A percentile compares a stretch with the other conserved stretches of the same genome.
These are phyloP conservation scores for Botryotinia globosa DNA, from an alignment of 2,329 filamentous ascomycete genomes.

Conservation along the genomic window DNA sequence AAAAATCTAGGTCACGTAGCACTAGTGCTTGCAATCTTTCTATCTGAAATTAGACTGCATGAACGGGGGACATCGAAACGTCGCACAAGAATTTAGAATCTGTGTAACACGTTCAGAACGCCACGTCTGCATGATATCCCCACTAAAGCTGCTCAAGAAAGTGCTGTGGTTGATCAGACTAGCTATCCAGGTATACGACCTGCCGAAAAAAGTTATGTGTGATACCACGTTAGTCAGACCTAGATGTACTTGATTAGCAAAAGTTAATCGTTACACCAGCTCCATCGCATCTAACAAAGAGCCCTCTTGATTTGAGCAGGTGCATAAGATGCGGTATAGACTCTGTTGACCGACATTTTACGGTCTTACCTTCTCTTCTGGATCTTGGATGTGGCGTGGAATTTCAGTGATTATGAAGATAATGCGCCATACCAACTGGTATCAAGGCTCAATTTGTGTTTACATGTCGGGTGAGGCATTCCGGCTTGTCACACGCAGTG, in stretches of 20 bases:
- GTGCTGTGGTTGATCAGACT: neutral
- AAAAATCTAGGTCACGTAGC: slow-evolving; percentile 1
- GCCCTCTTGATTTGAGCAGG: slow-evolving; percentile 7
- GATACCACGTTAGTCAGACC: neutral
- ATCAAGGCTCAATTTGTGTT: neutral
- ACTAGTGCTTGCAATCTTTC: neutral
- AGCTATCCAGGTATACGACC: neutral
- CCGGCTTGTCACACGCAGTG: neutral
- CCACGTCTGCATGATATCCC: neutral
- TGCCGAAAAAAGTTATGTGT: neutral
- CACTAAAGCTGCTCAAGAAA: neutral
- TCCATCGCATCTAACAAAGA: neutral
- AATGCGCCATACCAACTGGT: neutral
- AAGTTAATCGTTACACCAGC: neutral
- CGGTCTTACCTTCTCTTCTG: neutral
- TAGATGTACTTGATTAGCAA: neutral
- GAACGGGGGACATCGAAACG: neutral
- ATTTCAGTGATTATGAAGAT: neutral
- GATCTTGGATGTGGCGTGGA: neutral
- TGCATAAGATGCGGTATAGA: slow-evolving; percentile 7
- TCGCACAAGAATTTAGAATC: neutral
- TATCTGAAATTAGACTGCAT: slow-evolving; percentile 4
- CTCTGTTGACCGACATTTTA: neutral
- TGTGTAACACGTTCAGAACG: neutral
- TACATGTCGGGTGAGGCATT: slow-evolving; percentile 1